Conservation (phyloP, 2,329 filamentous ascomycete species). For the Claviceps paspali region DNA sequence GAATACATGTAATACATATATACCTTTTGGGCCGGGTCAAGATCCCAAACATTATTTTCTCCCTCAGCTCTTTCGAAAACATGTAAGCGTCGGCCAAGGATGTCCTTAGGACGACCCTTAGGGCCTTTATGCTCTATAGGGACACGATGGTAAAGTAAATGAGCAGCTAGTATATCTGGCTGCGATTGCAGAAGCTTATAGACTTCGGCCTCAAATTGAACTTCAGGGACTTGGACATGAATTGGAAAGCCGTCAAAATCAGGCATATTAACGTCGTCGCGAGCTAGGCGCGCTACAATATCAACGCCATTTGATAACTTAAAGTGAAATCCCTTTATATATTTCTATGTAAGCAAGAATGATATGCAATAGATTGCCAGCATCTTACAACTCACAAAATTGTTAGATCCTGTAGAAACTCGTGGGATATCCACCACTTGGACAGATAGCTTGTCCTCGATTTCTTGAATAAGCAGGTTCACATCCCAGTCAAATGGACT, state of each 20-base stretch:
- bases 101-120: not conserved
- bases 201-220: conserved; percentile 6
- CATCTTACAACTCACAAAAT: conserved; percentile 13
- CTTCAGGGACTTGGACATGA: not conserved
- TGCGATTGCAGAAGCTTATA: conserved; percentile 4
- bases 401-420: conserved; percentile 12
- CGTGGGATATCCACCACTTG: conserved; percentile 12
- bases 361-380: too few relatives aligned
- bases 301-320: not conserved
- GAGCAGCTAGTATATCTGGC: not conserved
- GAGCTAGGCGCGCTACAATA: conserved; percentile 6
- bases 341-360: conserved; percentile 1
- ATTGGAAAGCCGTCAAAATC: not conserved
- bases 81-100: conserved; percentile 6
- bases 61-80: conserved; percentile 6
- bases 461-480: conserved; percentile 13
- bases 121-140: not conserved
- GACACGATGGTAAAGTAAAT: conserved; percentile 5
- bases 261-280: conserved; percentile 4
- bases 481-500: conserved; percentile 15
- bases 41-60: conserved; percentile 7
- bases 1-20: too few relatives aligned
- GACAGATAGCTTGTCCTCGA: conserved; percentile 10
- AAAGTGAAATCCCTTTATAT: conserved; percentile 6
- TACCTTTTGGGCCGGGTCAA: too few relatives aligned